phyloP scores from a whole-genome alignment of 2,329 filamentous ascomycete species.

The Thelonectria olida region DNA sequence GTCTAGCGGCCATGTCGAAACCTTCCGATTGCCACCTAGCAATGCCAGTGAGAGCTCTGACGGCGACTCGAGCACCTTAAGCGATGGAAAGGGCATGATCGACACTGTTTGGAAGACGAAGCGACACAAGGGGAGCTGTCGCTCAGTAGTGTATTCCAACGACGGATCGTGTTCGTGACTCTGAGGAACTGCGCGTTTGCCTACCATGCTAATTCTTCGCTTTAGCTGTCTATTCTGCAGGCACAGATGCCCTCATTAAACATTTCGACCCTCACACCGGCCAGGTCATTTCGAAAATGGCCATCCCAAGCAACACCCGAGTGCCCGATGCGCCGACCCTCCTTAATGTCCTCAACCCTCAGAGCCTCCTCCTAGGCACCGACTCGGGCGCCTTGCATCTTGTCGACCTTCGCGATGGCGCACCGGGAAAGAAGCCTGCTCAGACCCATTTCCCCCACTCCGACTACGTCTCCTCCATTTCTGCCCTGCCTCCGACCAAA shows the following conservation, averaged over 20 bases:
- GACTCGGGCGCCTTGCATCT: conserved; percentile 91
- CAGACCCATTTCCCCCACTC: conserved; percentile 88
- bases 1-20: conserved; percentile 85
- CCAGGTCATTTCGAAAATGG: conserved; percentile 82
- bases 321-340: conserved; percentile 79
- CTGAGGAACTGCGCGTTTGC: too few relatives aligned
- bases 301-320: conserved; percentile 69
- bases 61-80: conserved; percentile 59
- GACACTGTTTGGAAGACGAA: conserved; percentile 87
- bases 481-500: conserved; percentile 80
- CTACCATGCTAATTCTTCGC: conserved; percentile 12
- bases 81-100: conserved; percentile 76
- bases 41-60: conserved; percentile 62
- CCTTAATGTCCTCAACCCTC: conserved; percentile 84
- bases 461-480: conserved; percentile 91
- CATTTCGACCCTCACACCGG: conserved; percentile 67
- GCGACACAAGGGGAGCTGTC: conserved; percentile 93
- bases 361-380: conserved; percentile 87
- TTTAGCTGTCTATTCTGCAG: conserved; percentile 70
- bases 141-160: conserved; percentile 78
- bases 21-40: conserved; percentile 74
- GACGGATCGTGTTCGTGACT: conserved; percentile 73
- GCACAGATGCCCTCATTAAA: conserved; percentile 67
- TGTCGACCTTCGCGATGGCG: conserved; percentile 78
- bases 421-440: conserved; percentile 70